phyloP scores from a whole-genome alignment of 306 rosid genomes.

The Crotalaria pallida region DNA sequence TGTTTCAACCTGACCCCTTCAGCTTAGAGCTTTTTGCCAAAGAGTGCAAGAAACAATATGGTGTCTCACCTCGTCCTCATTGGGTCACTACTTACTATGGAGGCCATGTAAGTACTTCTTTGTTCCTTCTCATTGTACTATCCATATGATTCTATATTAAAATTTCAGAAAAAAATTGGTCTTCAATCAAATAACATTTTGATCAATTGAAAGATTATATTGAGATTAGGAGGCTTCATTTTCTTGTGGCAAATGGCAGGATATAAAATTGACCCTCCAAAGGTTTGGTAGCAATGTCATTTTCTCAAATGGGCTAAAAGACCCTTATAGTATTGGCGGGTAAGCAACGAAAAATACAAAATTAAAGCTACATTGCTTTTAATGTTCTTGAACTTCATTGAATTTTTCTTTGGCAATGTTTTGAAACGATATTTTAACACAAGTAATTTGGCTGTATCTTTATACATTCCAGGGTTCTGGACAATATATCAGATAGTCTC shows the following conservation, averaged over 20 bases:
- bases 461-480: constrained; percentile 38
- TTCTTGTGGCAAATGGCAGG: constrained; percentile 30
- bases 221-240: neutral
- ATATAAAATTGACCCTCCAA: constrained; percentile 44
- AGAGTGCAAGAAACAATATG: constrained; percentile 26
- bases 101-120: too few relatives aligned
- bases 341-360: constrained; percentile 12
- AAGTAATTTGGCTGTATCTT: neutral
- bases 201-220: neutral
- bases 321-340: constrained; percentile 65
- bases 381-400: neutral
- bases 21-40: neutral
- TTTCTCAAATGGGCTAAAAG: constrained; percentile 68
- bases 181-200: neutral
- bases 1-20: constrained; percentile 41
- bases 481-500: constrained; percentile 38
- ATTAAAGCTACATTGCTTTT: neutral
- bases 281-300: too few relatives aligned
- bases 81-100: constrained; percentile 50
- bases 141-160: neutral
- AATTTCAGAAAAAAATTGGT: neutral
- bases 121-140: neutral
- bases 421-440: neutral
- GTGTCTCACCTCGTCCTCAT: constrained; percentile 56
- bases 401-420: neutral